Percentiles rank a stretch among this genome's conserved stretches.
phyloP scores from a whole-genome alignment of 2,329 filamentous ascomycete species.

The Tolypocladium cylindrosporum region DNA sequence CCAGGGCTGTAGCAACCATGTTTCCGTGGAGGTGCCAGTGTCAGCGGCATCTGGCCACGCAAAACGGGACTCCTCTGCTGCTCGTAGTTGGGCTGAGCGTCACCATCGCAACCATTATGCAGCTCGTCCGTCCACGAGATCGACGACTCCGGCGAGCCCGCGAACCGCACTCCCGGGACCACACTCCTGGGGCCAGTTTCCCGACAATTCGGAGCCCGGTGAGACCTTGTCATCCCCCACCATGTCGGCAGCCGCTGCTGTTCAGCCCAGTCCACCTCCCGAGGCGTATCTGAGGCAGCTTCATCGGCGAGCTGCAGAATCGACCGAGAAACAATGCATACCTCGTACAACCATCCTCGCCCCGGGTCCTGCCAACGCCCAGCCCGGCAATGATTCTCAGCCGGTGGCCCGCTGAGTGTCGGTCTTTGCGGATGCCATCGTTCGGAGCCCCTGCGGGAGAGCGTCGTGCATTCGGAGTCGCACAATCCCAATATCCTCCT shows the following conservation, averaged over 20 bases:
- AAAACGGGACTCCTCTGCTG: too few relatives aligned
- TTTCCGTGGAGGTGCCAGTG: not conserved
- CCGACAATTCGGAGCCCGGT: not conserved
- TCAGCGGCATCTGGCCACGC: not conserved
- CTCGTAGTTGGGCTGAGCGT: not conserved
- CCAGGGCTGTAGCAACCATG: not conserved
- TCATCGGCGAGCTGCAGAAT: not conserved
- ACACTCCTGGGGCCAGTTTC: not conserved
- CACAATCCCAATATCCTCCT: not conserved
- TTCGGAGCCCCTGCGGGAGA: not conserved
- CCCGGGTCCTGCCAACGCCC: not conserved
- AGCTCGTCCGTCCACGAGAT: not conserved
- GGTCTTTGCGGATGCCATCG: not conserved
- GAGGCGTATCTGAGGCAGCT: not conserved
- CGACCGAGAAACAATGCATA: not conserved
- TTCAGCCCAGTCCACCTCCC: not conserved
- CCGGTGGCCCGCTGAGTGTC: too few relatives aligned
- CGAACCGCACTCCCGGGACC: not conserved
- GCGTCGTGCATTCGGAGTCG: not conserved
- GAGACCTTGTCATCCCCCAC: not conserved
- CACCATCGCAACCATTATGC: not conserved
- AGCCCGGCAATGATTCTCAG: too few relatives aligned
- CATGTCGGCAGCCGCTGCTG: not conserved
- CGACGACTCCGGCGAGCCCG: not conserved
- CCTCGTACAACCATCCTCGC: not conserved